Evolutionary conservation across 2,329 filamentous ascomycete genomes (phyloP).

Genomic region (Hypoxylon sp.): DNA sequence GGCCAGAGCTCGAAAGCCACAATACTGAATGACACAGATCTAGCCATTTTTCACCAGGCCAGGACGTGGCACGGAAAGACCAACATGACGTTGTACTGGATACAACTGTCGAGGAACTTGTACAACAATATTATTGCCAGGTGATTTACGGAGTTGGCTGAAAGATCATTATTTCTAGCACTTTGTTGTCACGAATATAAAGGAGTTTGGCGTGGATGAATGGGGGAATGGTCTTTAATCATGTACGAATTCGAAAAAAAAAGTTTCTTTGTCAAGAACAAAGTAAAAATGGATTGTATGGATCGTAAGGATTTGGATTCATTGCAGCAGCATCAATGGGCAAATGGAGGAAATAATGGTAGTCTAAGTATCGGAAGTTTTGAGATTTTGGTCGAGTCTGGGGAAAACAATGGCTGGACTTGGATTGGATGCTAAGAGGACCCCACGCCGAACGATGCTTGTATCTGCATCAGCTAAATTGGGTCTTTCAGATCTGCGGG

Average conservation of each 20-base stretch:
- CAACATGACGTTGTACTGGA: slow-evolving; percentile 24
- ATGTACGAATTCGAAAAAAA: not conserved
- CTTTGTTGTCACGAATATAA: slow-evolving; percentile 16
- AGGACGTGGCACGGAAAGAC: slow-evolving; percentile 21
- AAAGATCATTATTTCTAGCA: slow-evolving; percentile 5
- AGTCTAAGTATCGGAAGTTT: slow-evolving; percentile 10
- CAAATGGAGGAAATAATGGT: slow-evolving; percentile 6
- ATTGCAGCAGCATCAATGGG: not conserved
- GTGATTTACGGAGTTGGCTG: slow-evolving; percentile 20
- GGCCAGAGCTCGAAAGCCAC: slow-evolving; percentile 1
- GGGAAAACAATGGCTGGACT: slow-evolving; percentile 4
- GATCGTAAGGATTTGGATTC: too few relatives aligned
- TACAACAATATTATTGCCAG: slow-evolving; percentile 29
- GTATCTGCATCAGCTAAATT: slow-evolving; percentile 43
- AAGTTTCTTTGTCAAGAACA: not conserved
- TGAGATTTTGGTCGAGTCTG: slow-evolving; percentile 12
- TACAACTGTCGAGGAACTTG: slow-evolving; percentile 23
- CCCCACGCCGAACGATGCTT: slow-evolving; percentile 38
- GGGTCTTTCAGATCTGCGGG: slow-evolving; percentile 46
- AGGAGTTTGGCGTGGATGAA: not conserved
- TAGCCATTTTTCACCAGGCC: slow-evolving; percentile 7
- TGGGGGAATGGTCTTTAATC: not conserved
- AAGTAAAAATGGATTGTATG: not conserved
- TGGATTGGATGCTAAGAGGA: slow-evolving; percentile 35
- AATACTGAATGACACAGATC: slow-evolving; percentile 5